Base-by-base conservation (phyloP, 2,329 filamentous ascomycete genomes). In the Pseudocercospora fuligena region DNA sequence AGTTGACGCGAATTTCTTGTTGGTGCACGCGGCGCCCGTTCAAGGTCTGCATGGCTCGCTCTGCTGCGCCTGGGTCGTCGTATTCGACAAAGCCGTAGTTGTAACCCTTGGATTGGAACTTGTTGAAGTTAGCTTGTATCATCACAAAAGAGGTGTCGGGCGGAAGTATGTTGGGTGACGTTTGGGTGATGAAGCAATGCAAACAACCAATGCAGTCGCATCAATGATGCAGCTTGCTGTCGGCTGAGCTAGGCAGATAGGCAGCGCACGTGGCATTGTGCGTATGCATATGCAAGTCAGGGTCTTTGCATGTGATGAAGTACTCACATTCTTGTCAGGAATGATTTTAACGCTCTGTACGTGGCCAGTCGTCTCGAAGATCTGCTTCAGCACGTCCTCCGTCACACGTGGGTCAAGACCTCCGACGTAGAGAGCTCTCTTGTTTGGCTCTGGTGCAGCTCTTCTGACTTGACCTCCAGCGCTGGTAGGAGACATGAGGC, bases 51-150 rank as follows among this genome's bases (percentile, higher is more conserved):
- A 99, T 97, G 69, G 95, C 95, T 78, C 95, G 90, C 81, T 99
- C 95, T 73, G 95, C 95, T 70, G 94, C 92, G 80, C 92, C 94
- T 61, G 95, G 95, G 80, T 99, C 95, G 80, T 99, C 95, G 81
- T 97, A 99, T 81, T 99, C 95, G 71, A 99, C 92, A 78, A 99
- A 99, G 25, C 95, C 95, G 82, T 99, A 99, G 85, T 99, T 99
- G 85, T 93, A 96, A 57, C 95, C 95, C 86, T 98, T 97, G 73
- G 90, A 91, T 88, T 97, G 82, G 73, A 85, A 79, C 78, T 58
- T 81, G 74, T 73, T 54, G 9, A 12, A 33, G 66, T 72, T 59
- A 72, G 70, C 60, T 47, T n/a, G 31, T 23, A 16, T 31, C 25
- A 43, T 58, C 9, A 14, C 5, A 12, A 36, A 31, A 49, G 11